phyloP scores from a whole-genome alignment of 78 protist species.

The Tieghemostelium lacteum region DNA sequence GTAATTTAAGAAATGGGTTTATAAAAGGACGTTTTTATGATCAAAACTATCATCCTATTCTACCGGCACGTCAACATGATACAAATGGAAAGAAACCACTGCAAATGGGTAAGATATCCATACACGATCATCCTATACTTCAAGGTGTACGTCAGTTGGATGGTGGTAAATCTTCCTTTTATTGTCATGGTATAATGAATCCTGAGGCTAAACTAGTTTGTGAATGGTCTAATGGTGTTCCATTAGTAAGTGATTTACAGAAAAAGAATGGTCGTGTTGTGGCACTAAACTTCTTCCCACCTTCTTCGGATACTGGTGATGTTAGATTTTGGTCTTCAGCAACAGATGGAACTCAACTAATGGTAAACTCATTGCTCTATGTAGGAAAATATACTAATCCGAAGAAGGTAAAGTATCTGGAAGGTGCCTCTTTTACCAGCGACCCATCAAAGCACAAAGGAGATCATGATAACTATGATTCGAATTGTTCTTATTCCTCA shows the following conservation, averaged over 20 bases:
- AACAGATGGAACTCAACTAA: slow-evolving; percentile 38
- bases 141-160: slow-evolving; percentile 45
- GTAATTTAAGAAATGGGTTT: slow-evolving; percentile 68
- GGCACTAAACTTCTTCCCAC: slow-evolving; percentile 75
- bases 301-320: slow-evolving; percentile 70
- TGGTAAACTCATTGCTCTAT: slow-evolving; percentile 59
- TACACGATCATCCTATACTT: slow-evolving; percentile 61
- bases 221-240: slow-evolving; percentile 72
- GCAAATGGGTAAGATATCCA: slow-evolving; percentile 33
- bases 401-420: not conserved
- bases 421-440: slow-evolving; percentile 2
- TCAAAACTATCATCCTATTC: slow-evolving; percentile 76
- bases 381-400: slow-evolving; percentile 44
- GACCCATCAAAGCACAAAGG: slow-evolving; percentile 13
- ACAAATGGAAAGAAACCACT: slow-evolving; percentile 77
- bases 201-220: slow-evolving; percentile 69
- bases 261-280: slow-evolving; percentile 57
- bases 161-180: slow-evolving; percentile 70
- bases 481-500: too few species aligned
- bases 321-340: slow-evolving; percentile 66
- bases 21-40: slow-evolving; percentile 68
- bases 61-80: slow-evolving; percentile 70
- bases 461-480: not conserved
- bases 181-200: slow-evolving; percentile 54
- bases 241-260: slow-evolving; percentile 46